phyloP scores from a whole-genome alignment of 805 yeast genomes.

The Candida xiaguanensis region DNA sequence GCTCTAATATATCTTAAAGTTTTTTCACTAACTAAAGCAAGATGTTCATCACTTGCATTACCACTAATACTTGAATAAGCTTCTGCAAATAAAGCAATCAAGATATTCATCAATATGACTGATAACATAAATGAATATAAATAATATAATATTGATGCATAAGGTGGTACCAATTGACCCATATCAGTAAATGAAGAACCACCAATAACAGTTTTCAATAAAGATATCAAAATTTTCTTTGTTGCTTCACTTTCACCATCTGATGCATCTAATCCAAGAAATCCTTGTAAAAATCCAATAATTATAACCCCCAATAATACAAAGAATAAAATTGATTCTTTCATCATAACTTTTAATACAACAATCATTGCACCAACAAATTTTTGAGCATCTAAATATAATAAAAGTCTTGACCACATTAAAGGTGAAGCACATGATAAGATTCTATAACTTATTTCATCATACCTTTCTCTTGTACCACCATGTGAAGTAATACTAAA shows the following conservation, averaged over 20 bases:
- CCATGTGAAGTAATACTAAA: conserved; percentile 27
- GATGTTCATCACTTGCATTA: conserved; percentile 79
- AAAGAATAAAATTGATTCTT: conserved; percentile 80
- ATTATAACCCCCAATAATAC: conserved; percentile 66
- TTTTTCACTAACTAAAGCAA: conserved; percentile 81
- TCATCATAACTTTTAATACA: conserved; percentile 80
- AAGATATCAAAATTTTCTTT: conserved; percentile 53
- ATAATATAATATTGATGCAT: conserved; percentile 77
- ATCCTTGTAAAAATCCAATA: conserved; percentile 82
- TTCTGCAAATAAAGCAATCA: conserved; percentile 80
- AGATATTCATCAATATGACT: conserved; percentile 73
- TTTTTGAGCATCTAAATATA: conserved; percentile 72
- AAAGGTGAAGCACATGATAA: conserved; percentile 81
- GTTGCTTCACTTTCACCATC: conserved; percentile 83
- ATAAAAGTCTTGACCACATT: conserved; percentile 76
- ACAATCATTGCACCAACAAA: conserved; percentile 90
- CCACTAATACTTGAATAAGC: conserved; percentile 79
- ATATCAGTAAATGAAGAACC: conserved; percentile 70
- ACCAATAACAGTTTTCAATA: conserved; percentile 71
- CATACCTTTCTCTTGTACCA: conserved; percentile 31
- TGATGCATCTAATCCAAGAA: conserved; percentile 80
- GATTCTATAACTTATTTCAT: conserved; percentile 61
- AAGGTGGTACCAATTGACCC: conserved; percentile 75
- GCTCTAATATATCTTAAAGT: conserved; percentile 82
- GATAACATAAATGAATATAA: conserved; percentile 71